A percentile compares a stretch with the other conserved stretches of the same genome.
These are phyloP conservation scores for Teunomyces lycoperdinae DNA, from an alignment of 805 yeast species.

Conservation along the genomic window DNA sequence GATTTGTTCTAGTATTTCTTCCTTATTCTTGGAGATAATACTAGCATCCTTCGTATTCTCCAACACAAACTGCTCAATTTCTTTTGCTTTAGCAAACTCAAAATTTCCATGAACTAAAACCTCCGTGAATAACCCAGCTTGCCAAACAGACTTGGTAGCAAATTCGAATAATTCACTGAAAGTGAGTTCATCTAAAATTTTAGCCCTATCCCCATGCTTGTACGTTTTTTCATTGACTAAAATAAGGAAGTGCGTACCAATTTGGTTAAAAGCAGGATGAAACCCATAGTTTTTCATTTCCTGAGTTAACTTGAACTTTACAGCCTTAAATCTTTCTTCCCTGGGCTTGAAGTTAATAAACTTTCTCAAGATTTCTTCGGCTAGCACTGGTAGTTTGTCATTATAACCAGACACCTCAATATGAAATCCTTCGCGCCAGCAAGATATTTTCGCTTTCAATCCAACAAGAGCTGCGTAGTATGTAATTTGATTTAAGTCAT, in stretches of 20 bases:
- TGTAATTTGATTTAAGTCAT: conserved; percentile 68
- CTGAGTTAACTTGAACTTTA: conserved; percentile 62
- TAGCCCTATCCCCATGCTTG: conserved; percentile 58
- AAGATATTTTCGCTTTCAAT: conserved; percentile 52
- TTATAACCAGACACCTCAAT: conserved; percentile 75
- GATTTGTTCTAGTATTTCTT: conserved; percentile 15
- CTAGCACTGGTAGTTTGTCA: conserved; percentile 67
- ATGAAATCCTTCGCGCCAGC: conserved; percentile 68
- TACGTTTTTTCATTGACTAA: conserved; percentile 74
- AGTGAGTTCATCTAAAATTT: conserved; percentile 40
- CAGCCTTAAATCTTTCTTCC: conserved; percentile 59
- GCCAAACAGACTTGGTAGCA: conserved; percentile 43
- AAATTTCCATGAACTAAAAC: conserved; percentile 76
- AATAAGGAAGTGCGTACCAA: conserved; percentile 58
- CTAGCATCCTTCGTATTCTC: neutral
- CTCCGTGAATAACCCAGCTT: conserved; percentile 63
- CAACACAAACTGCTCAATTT: conserved; percentile 43
- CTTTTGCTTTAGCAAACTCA: conserved; percentile 50
- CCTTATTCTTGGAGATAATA: conserved; percentile 30
- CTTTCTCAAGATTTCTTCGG: conserved; percentile 57
- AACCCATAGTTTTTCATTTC: conserved; percentile 66
- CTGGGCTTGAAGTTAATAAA: conserved; percentile 50
- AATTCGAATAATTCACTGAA: conserved; percentile 52
- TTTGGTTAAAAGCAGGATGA: conserved; percentile 75
- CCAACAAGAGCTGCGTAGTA: conserved; percentile 88